A percentile compares a stretch with the other conserved stretches of the same genome.
Evolutionary conservation across 75 land plant species (phyloP).

Genomic region (Cryptomeria japonica): DNA sequence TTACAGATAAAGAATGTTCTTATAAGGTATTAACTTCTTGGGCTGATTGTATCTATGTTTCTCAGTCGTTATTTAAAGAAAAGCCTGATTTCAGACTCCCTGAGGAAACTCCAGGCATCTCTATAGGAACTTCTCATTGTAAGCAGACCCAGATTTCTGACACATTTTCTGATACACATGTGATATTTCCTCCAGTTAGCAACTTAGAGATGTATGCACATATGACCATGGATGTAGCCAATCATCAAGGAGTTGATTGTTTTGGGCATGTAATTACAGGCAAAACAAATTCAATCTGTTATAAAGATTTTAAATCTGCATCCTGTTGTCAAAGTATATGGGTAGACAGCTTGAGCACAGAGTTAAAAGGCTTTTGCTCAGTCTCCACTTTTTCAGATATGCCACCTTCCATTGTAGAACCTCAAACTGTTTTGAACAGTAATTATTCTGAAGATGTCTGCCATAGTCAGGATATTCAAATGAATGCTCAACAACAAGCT

Average conservation of each 20-base stretch:
- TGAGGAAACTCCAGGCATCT: not conserved
- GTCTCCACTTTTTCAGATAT: conserved; percentile 7
- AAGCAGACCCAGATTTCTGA: not conserved
- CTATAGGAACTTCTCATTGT: not conserved
- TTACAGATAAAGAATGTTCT: not conserved
- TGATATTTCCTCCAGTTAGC: not conserved
- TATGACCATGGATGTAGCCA: not conserved
- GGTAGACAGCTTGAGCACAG: not conserved
- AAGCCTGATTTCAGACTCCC: not conserved
- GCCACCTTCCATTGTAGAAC: not conserved
- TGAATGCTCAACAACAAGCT: not conserved
- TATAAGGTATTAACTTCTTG: not conserved
- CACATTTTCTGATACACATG: not conserved
- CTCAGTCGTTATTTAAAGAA: not conserved
- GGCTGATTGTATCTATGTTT: not conserved
- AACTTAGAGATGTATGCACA: not conserved
- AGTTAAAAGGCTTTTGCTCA: not conserved
- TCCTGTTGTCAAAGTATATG: not conserved
- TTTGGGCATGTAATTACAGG: not conserved
- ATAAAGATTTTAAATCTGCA: not conserved
- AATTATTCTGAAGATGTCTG: not conserved
- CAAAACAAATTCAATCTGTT: not conserved
- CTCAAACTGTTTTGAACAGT: not conserved
- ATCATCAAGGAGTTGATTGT: not conserved
- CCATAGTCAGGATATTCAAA: not conserved